Evolutionary conservation across 176 grass and related monocot genomes (phyloP).

Genomic region (Saccharum spontaneum): DNA sequence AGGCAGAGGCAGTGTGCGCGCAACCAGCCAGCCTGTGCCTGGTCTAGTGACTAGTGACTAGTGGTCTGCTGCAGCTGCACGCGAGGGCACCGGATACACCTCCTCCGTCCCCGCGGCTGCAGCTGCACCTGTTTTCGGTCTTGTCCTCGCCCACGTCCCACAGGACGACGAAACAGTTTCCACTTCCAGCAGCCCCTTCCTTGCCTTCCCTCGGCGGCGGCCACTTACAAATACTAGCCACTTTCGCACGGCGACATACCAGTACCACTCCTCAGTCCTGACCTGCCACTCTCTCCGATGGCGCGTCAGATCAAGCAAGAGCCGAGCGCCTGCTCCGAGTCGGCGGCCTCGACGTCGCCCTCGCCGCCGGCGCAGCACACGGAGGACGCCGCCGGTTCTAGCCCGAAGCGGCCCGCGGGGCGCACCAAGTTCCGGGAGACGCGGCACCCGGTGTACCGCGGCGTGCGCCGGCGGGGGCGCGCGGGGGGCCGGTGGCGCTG

Average conservation of each 20-base stretch:
- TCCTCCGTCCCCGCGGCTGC: no score
- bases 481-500: conserved; percentile 25
- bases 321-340: background rate
- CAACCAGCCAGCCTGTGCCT: no score
- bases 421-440: conserved; percentile 71
- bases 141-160: background rate
- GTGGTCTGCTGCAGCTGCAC: background rate
- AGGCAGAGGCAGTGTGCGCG: background rate
- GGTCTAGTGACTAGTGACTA: background rate
- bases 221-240: conserved; percentile 1
- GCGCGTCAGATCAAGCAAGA: background rate
- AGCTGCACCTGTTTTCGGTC: background rate
- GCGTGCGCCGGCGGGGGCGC: conserved; percentile 48
- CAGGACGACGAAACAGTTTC: background rate
- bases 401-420: conserved; percentile 39
- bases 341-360: background rate
- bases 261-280: background rate
- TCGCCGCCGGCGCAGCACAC: background rate
- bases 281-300: background rate
- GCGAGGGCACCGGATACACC: background rate
- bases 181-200: no score
- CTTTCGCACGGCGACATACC: background rate
- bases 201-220: background rate
- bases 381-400: background rate
- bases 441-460: conserved; percentile 62